phyloP scores from a whole-genome alignment of 176 grass and related monocot genomes.

The Bothriochloa decipiens region DNA sequence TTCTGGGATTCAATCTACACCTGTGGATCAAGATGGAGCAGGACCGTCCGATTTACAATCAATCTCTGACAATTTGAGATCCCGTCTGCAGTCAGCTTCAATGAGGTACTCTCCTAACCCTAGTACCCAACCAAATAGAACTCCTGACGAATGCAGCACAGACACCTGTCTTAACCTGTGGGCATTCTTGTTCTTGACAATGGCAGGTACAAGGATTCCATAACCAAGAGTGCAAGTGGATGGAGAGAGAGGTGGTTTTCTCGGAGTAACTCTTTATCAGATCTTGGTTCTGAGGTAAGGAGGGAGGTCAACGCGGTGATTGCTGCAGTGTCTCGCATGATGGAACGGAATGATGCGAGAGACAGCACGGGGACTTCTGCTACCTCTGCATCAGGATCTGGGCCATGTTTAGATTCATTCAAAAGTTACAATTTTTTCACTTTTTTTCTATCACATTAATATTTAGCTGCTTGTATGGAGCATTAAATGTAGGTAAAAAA shows the following conservation, averaged over 20 bases:
- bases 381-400: slow-evolving; percentile 45
- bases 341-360: slow-evolving; percentile 62
- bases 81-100: slow-evolving; percentile 67
- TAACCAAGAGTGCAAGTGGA: slow-evolving; percentile 71
- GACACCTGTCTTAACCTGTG: slow-evolving; percentile 21
- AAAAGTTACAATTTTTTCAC: too few species aligned
- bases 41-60: slow-evolving; percentile 72
- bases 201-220: slow-evolving; percentile 77
- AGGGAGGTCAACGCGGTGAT: slow-evolving; percentile 77
- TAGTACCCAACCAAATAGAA: slow-evolving; percentile 12
- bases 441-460: too few species aligned
- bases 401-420: too few species aligned
- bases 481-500: too few species aligned
- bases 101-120: slow-evolving; percentile 57
- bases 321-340: slow-evolving; percentile 72
- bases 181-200: slow-evolving; percentile 25
- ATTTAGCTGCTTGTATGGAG: too few species aligned
- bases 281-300: slow-evolving; percentile 74
- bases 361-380: slow-evolving; percentile 41
- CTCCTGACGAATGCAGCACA: not conserved
- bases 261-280: slow-evolving; percentile 55
- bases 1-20: slow-evolving; percentile 49
- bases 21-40: slow-evolving; percentile 54
- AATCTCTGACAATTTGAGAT: slow-evolving; percentile 67
- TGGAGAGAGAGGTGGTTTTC: slow-evolving; percentile 82